Base-by-base conservation (phyloP, 2,329 filamentous ascomycete genomes). In the Mycogone perniciosa region DNA sequence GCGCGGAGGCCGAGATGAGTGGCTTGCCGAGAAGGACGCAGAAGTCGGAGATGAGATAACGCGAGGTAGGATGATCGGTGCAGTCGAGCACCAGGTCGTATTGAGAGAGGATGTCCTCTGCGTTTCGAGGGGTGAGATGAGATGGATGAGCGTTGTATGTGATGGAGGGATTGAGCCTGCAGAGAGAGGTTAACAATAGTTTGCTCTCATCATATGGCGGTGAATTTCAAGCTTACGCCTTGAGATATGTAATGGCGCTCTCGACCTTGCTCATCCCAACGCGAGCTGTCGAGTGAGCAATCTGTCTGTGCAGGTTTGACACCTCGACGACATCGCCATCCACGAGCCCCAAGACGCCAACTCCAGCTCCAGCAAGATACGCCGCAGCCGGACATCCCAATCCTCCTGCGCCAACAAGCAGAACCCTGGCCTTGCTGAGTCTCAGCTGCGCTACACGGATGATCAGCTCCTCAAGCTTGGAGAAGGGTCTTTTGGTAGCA, bases 51-150 rank as follows among this genome's bases (percentile, higher is more conserved):
- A 97, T 88, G 42, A 97, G 79, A 66, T 99, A 97, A 40, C 93
- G 87, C 0, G 89, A 88, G 1, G 88, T 86, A 0, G 93, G 92
- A 57, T 92, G 90, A 68, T 99, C 93, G 7, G 92, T 97, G 66
- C 93, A 99, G 67, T 99, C 93, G 9, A 99, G 81, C 2, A 97
- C 82, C 1, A 96, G 59, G 60, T 96, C 89, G 64, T 95, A 97
- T 4, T 73, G 60, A 0, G 74, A 69, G 50, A 95, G 80, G 38
- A 89, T 82, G 0, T 74, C 66, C 6, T 81, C 69, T 0, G 89
- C 87, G 47, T 86, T 88, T 52, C 81, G 71, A 0, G 89, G 77
- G 0, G 80, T 82, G 10, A 96, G 77, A 56, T 87, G 84, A 10
- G 75, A 73, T 7, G 69, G 65, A 62, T 95, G 77, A 0, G 82